phyloP scores from a whole-genome alignment of 768 basidiomycete species.

The Lanmaoa pseudosensibilis region DNA sequence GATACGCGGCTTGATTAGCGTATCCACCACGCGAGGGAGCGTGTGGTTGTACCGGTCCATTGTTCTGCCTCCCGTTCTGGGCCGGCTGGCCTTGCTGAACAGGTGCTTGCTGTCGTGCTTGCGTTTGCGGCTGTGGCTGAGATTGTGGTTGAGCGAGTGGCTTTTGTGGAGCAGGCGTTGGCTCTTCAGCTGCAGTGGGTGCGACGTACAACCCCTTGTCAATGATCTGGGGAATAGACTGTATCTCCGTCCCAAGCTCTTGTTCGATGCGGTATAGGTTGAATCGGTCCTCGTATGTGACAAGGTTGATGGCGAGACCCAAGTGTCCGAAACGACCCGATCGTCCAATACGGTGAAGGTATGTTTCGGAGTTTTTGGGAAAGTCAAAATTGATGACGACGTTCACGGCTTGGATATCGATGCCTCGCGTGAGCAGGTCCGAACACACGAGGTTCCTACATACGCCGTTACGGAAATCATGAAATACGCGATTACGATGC shows the following conservation, averaged over 20 bases:
- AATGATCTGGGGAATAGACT: constrained; percentile 88
- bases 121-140: constrained; percentile 27
- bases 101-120: constrained; percentile 29
- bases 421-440: constrained; percentile 97
- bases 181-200: constrained; percentile 51
- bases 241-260: constrained; percentile 97
- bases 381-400: constrained; percentile 99
- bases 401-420: constrained; percentile 99
- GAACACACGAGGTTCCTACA: constrained; percentile 98
- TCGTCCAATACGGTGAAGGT: constrained; percentile 97
- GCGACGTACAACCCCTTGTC: constrained; percentile 94
- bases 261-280: constrained; percentile 98
- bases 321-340: constrained; percentile 97
- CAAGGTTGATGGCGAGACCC: constrained; percentile 95
- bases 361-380: constrained; percentile 98
- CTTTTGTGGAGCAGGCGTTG: constrained; percentile 48
- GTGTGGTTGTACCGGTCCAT: constrained; percentile 22
- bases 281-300: constrained; percentile 97
- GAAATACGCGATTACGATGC: constrained; percentile 99
- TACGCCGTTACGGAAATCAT: constrained; percentile 98
- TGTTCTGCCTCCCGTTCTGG: constrained; percentile 33
- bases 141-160: constrained; percentile 37
- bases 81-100: constrained; percentile 24
- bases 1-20: constrained; percentile 26
- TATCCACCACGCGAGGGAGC: constrained; percentile 24